phyloP scores from a whole-genome alignment of 139 green algal genomes.

The Chlorella sorokiniana region DNA sequence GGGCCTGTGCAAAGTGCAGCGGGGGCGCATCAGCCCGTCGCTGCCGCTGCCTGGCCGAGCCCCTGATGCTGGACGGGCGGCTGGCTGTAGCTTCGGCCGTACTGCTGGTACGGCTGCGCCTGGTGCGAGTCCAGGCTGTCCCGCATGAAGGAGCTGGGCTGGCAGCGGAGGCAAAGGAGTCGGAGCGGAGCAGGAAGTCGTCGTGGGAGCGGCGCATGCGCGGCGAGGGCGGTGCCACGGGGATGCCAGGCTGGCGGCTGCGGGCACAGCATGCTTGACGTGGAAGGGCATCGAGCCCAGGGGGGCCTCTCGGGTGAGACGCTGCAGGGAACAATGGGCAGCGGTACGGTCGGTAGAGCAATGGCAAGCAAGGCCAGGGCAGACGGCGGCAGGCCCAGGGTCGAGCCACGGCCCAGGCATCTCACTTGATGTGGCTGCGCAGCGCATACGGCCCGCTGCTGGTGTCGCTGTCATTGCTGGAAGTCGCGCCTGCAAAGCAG shows the following conservation, averaged over 20 bases:
- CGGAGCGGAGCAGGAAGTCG: background rate
- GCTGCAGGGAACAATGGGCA: too few species aligned
- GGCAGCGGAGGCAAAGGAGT: background rate
- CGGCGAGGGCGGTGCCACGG: too few species aligned
- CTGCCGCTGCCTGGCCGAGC: background rate
- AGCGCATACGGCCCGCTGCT: background rate
- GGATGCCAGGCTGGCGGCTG: too few species aligned
- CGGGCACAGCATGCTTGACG: too few species aligned
- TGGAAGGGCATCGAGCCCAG: too few species aligned
- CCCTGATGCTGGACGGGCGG: background rate
- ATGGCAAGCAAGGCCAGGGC: too few species aligned
- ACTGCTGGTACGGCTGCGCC: too few species aligned
- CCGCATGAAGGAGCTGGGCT: background rate
- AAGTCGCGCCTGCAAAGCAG: background rate
- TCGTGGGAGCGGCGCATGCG: background rate
- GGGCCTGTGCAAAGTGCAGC: background rate
- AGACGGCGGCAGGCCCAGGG: too few species aligned
- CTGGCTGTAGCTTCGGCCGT: background rate
- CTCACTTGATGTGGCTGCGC: background rate
- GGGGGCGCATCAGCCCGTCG: background rate
- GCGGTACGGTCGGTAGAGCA: too few species aligned
- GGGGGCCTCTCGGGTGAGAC: too few species aligned
- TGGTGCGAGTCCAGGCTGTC: background rate
- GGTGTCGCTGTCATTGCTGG: background rate
- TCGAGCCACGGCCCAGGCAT: too few species aligned